Evolutionary conservation across 306 rosid species (phyloP).

Genomic region (Acacia crassicarpa): DNA sequence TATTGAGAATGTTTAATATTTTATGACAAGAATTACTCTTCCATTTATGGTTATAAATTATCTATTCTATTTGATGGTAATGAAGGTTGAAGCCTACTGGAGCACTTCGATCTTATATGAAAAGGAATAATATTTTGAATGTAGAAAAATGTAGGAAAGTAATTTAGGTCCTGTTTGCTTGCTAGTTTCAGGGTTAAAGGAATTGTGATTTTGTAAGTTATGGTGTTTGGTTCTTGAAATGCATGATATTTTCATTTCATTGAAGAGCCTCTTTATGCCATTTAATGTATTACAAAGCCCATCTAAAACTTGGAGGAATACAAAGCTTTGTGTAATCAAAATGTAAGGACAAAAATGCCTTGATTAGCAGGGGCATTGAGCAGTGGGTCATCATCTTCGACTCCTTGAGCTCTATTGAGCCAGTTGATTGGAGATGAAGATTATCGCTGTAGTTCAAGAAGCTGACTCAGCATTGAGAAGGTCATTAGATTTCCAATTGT

Average conservation of each 20-base stretch:
- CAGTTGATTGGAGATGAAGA: not conserved
- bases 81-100: not conserved
- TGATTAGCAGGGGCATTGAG: not conserved
- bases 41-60: not conserved
- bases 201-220: not conserved
- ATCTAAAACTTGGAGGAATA: not conserved
- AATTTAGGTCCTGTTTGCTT: not conserved
- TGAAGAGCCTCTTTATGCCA: not conserved
- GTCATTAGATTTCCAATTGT: not conserved
- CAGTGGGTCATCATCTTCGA: not conserved
- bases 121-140: not conserved
- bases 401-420: not conserved
- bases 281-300: not conserved
- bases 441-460: not conserved
- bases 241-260: not conserved
- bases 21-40: not conserved
- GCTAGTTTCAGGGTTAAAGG: not conserved
- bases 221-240: not conserved
- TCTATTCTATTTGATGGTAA: not conserved
- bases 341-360: not conserved
- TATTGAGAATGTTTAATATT: slow-evolving; percentile 3
- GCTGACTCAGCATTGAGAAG: not conserved
- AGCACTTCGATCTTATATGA: not conserved
- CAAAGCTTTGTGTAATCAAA: not conserved
- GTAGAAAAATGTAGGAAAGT: not conserved